Base-by-base conservation (phyloP, 2,329 filamentous ascomycete genomes). In the Botrytis squamosa region DNA sequence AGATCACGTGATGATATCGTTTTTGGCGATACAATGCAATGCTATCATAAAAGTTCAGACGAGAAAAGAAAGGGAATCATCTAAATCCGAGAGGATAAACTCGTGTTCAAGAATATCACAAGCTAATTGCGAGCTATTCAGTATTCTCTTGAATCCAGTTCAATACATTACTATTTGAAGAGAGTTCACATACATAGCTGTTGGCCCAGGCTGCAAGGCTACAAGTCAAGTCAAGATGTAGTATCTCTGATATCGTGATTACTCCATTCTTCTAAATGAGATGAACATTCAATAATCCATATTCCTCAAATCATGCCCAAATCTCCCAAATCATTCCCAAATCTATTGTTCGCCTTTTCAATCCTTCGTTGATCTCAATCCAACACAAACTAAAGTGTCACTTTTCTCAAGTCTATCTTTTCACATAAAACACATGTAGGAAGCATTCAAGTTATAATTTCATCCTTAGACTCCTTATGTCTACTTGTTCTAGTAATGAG, bases 401-500 rank as follows among this genome's bases (percentile, higher is more conserved):
- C 36, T 55, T 16, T 49, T 55, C 49, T n/a, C 49, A n/a, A 12
- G 49, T n/a, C 49, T 55, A n/a, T 55, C 25, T n/a, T n/a, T 55
- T 55, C 49, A 55, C 49, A 55, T n/a, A 16, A 25, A 55, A 55
- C 49, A 55, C 36, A 52, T 52, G 38, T 29, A 38, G 29, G 46
- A 57, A 33, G 36, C 12, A 42, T 68, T 40, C 16, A 52, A 36
- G 46, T 36, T 68, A 55, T 68, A 8, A 38, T 68, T 29, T 57
- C 16, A 68, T 49, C 65, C 38, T 68, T 55, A 55, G 33, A 68
- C 52, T 68, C 38, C 65, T 16, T 29, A 55, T 55, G 46, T 68
- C 25, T 40, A 40, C 69, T 46, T 71, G 69, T 25, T 49, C 40
- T 70, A 33, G 60, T 44, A 44, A 62, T 18, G n/a, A 69, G 63